Conservation (phyloP, 2,329 filamentous ascomycete species). For the Curvularia verruculosa region DNA sequence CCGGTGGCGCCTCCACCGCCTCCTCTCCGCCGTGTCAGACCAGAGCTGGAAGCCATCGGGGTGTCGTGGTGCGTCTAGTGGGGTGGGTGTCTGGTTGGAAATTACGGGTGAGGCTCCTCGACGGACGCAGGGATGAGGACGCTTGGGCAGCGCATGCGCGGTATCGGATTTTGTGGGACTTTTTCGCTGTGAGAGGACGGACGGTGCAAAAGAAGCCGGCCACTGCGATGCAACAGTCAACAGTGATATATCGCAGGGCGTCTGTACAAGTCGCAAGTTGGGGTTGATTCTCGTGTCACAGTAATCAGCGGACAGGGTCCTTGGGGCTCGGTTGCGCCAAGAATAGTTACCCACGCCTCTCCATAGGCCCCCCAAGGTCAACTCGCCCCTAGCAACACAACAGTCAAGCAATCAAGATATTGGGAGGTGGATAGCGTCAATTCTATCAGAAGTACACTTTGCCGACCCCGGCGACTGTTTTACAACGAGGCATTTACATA, state of each 20-base stretch:
- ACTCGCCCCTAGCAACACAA: constrained; percentile 11
- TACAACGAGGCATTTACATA: constrained; percentile 49
- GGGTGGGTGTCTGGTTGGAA: constrained; percentile 35
- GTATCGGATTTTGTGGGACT: constrained; percentile 19
- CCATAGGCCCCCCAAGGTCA: constrained; percentile 5
- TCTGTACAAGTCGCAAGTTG: constrained; percentile 23
- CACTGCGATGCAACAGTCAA: constrained; percentile 24
- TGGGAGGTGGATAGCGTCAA: constrained; percentile 40
- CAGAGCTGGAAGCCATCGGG: constrained; percentile 71
- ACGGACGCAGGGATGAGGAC: constrained; percentile 42
- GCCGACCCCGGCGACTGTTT: constrained; percentile 46
- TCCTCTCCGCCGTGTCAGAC: constrained; percentile 72
- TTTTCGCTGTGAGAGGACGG: constrained; percentile 17
- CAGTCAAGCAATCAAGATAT: constrained; percentile 11
- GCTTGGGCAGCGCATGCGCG: constrained; percentile 45
- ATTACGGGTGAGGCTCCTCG: constrained; percentile 42
- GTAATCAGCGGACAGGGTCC: constrained; percentile 25
- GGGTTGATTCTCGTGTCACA: constrained; percentile 35
- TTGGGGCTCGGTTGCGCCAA: constrained; percentile 22
- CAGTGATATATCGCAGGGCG: constrained; percentile 26
- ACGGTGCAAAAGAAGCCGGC: constrained; percentile 15
- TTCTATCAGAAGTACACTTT: constrained; percentile 47
- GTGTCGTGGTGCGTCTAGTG: constrained; percentile 38
- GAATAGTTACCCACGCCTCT: constrained; percentile 25
- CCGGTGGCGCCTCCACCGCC: constrained; percentile 65